Percentiles rank a stretch among this genome's conserved stretches.
phyloP scores from a whole-genome alignment of 164 flowering plant genomes.

The Stephania cephalantha region DNA sequence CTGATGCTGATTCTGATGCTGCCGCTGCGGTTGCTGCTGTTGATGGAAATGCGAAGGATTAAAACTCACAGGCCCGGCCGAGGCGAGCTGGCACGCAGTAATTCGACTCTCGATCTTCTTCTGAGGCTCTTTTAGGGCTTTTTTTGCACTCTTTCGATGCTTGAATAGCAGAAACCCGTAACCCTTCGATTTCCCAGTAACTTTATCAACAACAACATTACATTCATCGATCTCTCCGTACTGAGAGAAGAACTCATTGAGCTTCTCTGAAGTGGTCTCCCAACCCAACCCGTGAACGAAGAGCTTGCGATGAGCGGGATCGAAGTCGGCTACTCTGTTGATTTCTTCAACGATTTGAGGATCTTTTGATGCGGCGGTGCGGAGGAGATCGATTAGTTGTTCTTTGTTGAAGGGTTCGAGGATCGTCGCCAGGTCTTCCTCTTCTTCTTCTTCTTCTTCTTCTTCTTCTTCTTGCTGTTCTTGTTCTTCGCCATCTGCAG shows the following conservation, averaged over 20 bases:
- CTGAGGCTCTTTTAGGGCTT: conserved; percentile 38
- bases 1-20: conserved; percentile 12
- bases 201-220: conserved; percentile 34
- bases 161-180: conserved; percentile 41
- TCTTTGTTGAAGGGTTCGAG: conserved; percentile 41
- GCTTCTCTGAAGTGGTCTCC: conserved; percentile 38
- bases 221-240: conserved; percentile 41
- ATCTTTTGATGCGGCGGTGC: conserved; percentile 22
- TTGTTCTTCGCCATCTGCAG: background rate
- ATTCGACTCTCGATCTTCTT: conserved; percentile 42
- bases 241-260: conserved; percentile 24
- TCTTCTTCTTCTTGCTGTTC: background rate
- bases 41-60: conserved; percentile 6
- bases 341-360: conserved; percentile 27
- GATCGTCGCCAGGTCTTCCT: conserved; percentile 24
- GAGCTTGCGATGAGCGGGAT: conserved; percentile 41
- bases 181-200: conserved; percentile 39
- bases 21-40: background rate
- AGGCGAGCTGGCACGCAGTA: conserved; percentile 39
- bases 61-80: conserved; percentile 22
- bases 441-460: background rate
- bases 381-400: conserved; percentile 45
- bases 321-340: conserved; percentile 39
- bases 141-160: conserved; percentile 24
- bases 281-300: conserved; percentile 47